Percentiles rank a stretch among this genome's conserved stretches.
Conservation (phyloP, 2,329 filamentous ascomycete genomes). For the Escovopsis sp. region DNA sequence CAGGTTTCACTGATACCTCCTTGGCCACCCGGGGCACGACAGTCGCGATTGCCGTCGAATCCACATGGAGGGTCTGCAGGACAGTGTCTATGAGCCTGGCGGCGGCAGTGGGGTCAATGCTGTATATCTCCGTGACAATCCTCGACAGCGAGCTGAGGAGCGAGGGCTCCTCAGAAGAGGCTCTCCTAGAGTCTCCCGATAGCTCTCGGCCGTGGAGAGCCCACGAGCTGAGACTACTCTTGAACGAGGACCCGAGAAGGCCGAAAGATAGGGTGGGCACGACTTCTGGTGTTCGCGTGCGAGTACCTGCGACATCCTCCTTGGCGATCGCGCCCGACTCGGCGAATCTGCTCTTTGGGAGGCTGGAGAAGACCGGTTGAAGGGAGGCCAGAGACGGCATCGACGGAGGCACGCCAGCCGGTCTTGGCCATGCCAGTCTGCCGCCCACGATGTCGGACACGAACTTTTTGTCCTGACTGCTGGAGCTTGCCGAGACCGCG, state of each 20-base stretch:
- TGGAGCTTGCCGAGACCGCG: background rate
- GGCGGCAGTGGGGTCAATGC: slow-evolving; percentile 7
- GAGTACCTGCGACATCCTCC: background rate
- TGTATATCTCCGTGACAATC: slow-evolving; percentile 8
- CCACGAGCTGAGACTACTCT: background rate
- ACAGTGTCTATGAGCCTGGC: slow-evolving; percentile 11
- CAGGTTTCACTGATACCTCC: slow-evolving; percentile 5
- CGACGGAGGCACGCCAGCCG: background rate
- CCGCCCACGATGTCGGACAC: slow-evolving; percentile 1
- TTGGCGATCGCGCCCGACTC: background rate
- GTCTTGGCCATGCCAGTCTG: background rate
- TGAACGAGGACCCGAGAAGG: slow-evolving; percentile 2
- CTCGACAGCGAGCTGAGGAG: slow-evolving; percentile 8
- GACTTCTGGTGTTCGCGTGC: background rate
- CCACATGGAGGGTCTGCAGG: slow-evolving; percentile 8
- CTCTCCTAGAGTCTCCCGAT: background rate
- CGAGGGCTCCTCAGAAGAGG: slow-evolving; percentile 2
- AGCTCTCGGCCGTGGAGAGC: background rate
- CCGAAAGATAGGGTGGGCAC: slow-evolving; percentile 1
- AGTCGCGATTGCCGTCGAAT: slow-evolving; percentile 7
- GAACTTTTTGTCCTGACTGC: slow-evolving; percentile 1
- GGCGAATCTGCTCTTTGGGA: background rate
- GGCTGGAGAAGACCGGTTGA: background rate
- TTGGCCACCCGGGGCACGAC: slow-evolving; percentile 7
- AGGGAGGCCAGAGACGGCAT: background rate